These are phyloP conservation scores for Megacollybia marginata DNA, from an alignment of 768 basidiomycete genomes.

Conservation along the genomic window DNA sequence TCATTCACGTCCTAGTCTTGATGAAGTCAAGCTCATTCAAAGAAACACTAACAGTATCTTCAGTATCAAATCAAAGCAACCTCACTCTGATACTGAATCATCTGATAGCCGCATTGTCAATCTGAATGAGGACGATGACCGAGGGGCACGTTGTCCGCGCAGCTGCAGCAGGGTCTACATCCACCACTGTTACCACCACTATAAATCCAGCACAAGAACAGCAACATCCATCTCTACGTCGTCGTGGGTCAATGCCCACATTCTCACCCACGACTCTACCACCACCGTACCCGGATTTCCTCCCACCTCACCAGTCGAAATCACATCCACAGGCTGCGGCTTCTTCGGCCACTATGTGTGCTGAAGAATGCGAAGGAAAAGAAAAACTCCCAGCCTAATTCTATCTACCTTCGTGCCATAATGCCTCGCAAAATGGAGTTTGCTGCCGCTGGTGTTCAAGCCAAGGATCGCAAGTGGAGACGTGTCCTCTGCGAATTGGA, in stretches of 20 bases:
- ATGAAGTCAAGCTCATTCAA: background rate
- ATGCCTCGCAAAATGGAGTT: constrained; percentile 96
- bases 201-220: background rate
- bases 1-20: constrained; percentile 4
- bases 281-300: constrained; percentile 60
- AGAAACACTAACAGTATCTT: background rate
- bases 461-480: constrained; percentile 89
- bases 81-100: background rate
- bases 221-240: constrained; percentile 19
- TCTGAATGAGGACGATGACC: constrained; percentile 8
- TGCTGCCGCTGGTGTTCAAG: constrained; percentile 71
- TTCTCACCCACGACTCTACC: constrained; percentile 52
- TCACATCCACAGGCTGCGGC: constrained; percentile 14
- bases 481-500: constrained; percentile 83
- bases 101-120: background rate
- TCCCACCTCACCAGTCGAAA: constrained; percentile 16
- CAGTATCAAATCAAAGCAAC: too few relatives aligned
- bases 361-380: constrained; percentile 72
- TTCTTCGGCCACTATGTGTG: constrained; percentile 25
- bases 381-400: constrained; percentile 80
- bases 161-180: constrained; percentile 11
- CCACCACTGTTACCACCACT: constrained; percentile 26
- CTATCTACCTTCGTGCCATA: constrained; percentile 69
- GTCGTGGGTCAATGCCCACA: constrained; percentile 67
- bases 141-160: constrained; percentile 11